Base-by-base conservation (phyloP, 163 green algal genomes). In the Dunaliella salina region DNA sequence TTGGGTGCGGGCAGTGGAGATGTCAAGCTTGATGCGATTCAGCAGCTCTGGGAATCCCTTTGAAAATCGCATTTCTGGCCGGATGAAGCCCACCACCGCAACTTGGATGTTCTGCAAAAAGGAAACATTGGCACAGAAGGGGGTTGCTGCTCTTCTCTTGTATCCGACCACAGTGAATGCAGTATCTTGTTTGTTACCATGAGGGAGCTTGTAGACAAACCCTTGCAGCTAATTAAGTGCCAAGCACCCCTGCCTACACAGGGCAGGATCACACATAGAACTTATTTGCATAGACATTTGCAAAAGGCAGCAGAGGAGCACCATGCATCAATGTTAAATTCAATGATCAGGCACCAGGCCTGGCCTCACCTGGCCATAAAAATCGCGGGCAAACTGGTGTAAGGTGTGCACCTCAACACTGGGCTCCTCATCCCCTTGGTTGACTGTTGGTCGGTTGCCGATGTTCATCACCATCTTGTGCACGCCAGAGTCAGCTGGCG, bases 391-490 rank as follows among this genome's bases (percentile, higher is more conserved):
- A 45, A 85, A 97, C 24, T 86, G 84, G 88, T 98, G 94, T 86
- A 98, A 85, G 17, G 98, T 88, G 88, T 98, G 95, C 1, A 93
- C 93, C 86, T 98, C 96, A 40, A 98, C 90, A 0, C 89, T 95
- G 8, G 92, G 50, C 1, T 87, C 89, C 79, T 90, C 90, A 40
- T 90, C 86, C 33, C 85, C 75, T 81, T 35, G 33, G 81, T 93
- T 93, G 20, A 98, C 94, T 18, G 93, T 98, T 17, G 96, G 95
- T n/a, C 93, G 90, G 82, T 85, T 78, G 0, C 96, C 96, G 3
- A 98, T 90, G 89, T 98, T 98, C 89, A 98, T 94, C 4, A 98
- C 95, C 91, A 95, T 95, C 88, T 94, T 94, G 90, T 96, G 92
- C 81, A 96, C 93, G 0, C 63, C 84, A 8, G 80, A 46, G 83